Conservation (phyloP, 2,329 filamentous ascomycete species). For the Calycina marina region DNA sequence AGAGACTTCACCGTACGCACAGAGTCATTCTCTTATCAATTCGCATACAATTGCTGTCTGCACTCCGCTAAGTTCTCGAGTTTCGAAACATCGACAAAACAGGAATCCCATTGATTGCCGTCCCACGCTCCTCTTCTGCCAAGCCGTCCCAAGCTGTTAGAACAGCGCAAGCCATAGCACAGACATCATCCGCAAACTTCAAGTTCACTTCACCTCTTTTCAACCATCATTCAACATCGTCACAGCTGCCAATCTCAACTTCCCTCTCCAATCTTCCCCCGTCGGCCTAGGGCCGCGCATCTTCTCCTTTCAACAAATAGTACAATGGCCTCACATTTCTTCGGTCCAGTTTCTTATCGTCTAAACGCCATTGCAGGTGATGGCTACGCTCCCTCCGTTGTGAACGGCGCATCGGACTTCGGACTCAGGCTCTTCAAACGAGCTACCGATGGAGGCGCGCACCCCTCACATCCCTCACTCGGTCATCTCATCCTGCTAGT, state of each 20-base stretch:
- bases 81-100: not conserved
- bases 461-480: conserved; percentile 29
- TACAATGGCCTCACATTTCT: conserved; percentile 26
- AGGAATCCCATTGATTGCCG: too few species aligned
- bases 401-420: conserved; percentile 11
- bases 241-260: too few species aligned
- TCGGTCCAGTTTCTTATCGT: conserved; percentile 32
- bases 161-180: too few species aligned
- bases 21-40: too few species aligned
- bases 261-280: too few species aligned
- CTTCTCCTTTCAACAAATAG: conserved; percentile 4
- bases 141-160: too few species aligned
- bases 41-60: too few species aligned
- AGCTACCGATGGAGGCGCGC: conserved; percentile 10
- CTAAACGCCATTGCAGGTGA: conserved; percentile 22
- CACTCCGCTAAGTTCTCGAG: too few species aligned
- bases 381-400: conserved; percentile 13
- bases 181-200: not conserved
- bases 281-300: conserved; percentile 13
- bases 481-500: conserved; percentile 34
- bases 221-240: too few species aligned
- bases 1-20: too few species aligned
- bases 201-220: not conserved
- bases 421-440: conserved; percentile 11
- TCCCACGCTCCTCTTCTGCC: too few species aligned